A percentile compares a stretch with the other conserved stretches of the same genome.
Conservation (phyloP, 768 basidiomycete genomes). For the Leccinum aurantiacum region DNA sequence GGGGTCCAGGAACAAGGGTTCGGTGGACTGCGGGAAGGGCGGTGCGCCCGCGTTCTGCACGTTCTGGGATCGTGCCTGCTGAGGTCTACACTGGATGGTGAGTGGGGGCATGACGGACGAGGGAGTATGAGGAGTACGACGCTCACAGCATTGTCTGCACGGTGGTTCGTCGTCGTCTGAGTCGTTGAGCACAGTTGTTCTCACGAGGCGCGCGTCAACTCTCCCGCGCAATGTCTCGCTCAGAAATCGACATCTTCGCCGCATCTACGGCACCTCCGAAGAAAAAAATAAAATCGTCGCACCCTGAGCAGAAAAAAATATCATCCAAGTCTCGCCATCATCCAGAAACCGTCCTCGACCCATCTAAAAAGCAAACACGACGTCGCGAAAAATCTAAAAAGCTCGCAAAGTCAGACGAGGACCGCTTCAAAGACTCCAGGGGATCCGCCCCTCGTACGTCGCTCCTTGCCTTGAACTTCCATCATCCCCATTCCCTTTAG, state of each 20-base stretch:
- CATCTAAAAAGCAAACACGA: slow-evolving; percentile 42
- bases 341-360: slow-evolving; percentile 67
- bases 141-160: slow-evolving; percentile 35
- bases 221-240: slow-evolving; percentile 43
- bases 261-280: slow-evolving; percentile 42
- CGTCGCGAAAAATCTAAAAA: slow-evolving; percentile 29
- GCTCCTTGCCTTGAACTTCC: slow-evolving; percentile 4
- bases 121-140: neutral
- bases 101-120: neutral
- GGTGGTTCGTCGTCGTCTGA: slow-evolving; percentile 18
- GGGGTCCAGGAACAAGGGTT: slow-evolving; percentile 59
- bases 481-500: slow-evolving; percentile 39
- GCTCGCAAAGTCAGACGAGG: slow-evolving; percentile 36
- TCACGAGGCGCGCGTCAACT: slow-evolving; percentile 13
- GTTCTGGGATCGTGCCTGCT: slow-evolving; percentile 33
- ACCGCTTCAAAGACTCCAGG: slow-evolving; percentile 70
- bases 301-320: slow-evolving; percentile 1
- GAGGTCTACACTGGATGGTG: slow-evolving; percentile 38
- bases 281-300: slow-evolving; percentile 35
- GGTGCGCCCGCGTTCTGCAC: slow-evolving; percentile 16
- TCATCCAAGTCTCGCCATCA: slow-evolving; percentile 5
- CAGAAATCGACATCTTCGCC: slow-evolving; percentile 86
- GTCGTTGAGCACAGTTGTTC: slow-evolving; percentile 13
- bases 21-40: slow-evolving; percentile 26
- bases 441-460: slow-evolving; percentile 68